Base-by-base conservation (phyloP, 179 eudicot species). In the Spergularia azorica region DNA sequence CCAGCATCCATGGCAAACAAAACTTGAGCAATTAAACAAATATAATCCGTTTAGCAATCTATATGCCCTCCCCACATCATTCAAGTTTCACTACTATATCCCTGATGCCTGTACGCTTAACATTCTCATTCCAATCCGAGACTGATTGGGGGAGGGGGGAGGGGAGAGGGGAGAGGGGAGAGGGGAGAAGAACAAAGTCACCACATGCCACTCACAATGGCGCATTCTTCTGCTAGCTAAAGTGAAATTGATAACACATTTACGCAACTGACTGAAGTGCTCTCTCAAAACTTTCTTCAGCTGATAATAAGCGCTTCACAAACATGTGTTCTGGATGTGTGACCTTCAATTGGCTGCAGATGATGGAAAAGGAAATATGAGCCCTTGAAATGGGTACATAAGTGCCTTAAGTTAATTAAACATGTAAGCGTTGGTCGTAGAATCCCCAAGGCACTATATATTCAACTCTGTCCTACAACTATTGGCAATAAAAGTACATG, bases 211-310 rank as follows among this genome's bases (percentile, higher is more conserved):
- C 8, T 14, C 72, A 18, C 56, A 20, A 20, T 11, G 36, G 50
- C 12, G 14, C 39, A 21, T 18, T 18, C 15, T 0, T 68, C 58
- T 41, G 72, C 32, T 51, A 68, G 72, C 41, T 68, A 51, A 5
- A 20, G 12, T 11, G 59, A 50, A 17, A 26, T 18, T 21, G 4
- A 20, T 17, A 41, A 50, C n/a, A 16, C 59, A 36, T 67, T 90
- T 86, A 92, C 21, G 87, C 92, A 79, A 89, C 79, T 18, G 94
- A 80, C 73, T 94, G 97, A 16, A 86, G 76, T 50, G 98, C 98
- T 83, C 98, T 86, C 77, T 94, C 98, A 64, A 94, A 94, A 77
- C 75, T 86, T 77, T 92, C 97, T 83, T 94, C 98, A 2, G 97
- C 94, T 18, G 88, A 51, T 4, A 91, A 73, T 65, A 86, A 70